Evolutionary conservation across 2,329 filamentous ascomycete species (phyloP), one percentile per base, ranked within the genome.

Genomic region (Sarocladiaceae sp.): DNA sequence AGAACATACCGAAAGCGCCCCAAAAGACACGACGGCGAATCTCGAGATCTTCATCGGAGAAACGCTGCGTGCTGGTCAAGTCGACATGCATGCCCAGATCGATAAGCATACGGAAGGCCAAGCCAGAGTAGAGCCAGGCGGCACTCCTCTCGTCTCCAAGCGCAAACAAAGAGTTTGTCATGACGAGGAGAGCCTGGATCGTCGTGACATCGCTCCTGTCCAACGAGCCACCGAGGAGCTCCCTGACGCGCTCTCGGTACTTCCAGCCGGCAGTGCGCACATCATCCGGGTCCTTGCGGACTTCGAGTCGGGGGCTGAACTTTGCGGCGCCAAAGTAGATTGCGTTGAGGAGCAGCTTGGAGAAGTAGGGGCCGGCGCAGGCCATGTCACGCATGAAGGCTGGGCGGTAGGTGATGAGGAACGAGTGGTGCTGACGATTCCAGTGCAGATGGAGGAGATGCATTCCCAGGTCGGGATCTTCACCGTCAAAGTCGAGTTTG

Each of bases 111-210:
- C 73, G 66, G 46, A 78, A 75, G 0, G 76, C 75, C 49, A 74
- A 66, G 1, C 76, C 76, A 43, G 72, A 68, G 47, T 80, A 80
- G 4, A 79, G 51, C 77, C 77, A 82, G 2, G 75, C 70, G 5
- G 67, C 65, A 46, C 71, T 75, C 23, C 67, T 59, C 50, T 76
- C 68, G 41, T 71, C 69, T n/a, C 69, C 64, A 2, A 69, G 56
- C 0, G 73, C 65, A 48, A 77, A 76, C 0, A 77, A 54, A 0
- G 71, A 69, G 34, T 68, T 70, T 0, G 68, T 67, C 65, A 78
- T 72, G 1, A 75, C 59, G 0, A 79, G 57, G 21, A 78, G 51
- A 0, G 72, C 74, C 49, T 76, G 72, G 2, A 77, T 73, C 0
- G 74, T 78, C 0, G 74, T 74, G 9, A 78, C 69, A 3, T 70